Evolutionary conservation across 208 protist species (phyloP), one percentile per base, ranked within the genome.

Genomic region (Leishmania arabica): DNA sequence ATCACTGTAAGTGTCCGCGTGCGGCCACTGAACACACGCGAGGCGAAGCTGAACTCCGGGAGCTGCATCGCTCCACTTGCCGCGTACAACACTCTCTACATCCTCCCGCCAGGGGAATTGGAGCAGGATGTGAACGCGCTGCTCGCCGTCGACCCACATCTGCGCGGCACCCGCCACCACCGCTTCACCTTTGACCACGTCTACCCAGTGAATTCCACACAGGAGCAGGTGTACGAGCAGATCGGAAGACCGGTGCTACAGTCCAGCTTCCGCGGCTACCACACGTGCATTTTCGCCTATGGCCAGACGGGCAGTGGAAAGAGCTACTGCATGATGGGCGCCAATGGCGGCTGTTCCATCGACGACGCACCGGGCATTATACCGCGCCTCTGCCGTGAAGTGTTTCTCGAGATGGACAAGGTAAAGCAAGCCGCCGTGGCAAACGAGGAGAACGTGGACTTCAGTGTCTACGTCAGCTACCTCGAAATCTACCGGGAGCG

Each of bases 201-300:
- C 47, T 97, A 95, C 79, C 73, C 80, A 40, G 84, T 82, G 37
- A 54, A 89, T 27, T 78, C 83, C 42, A 82, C 91, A 21, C 97
- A 99, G 84, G 80, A 92, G 15, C 75, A 80, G 31, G 91, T 99
- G 15, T 99, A 97, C 86, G 81, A 91, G 21, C 95, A 99, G 77
- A 84, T 99, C 31, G 97, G 96, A 8, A 24, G 85, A 17, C 91
- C 94, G 0, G 91, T 98, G 6, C 86, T 99, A n/a, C 69, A 86
- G n/a, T 86, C 96, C 66, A 95, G 93, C 75, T 92, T 98, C 73
- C 73, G 86, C 0, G 95, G 97, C 56, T 96, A 93, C 85, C 97
- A 98, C 87, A 95, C 90, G 7, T 96, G 95, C 78, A 92, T 99
- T 62, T 98, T 99, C 86, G 93, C 96, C 34, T 98, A 98, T 79